Base-by-base conservation (phyloP, 2,329 filamentous ascomycete genomes). In the Fusarium dlaminii region DNA sequence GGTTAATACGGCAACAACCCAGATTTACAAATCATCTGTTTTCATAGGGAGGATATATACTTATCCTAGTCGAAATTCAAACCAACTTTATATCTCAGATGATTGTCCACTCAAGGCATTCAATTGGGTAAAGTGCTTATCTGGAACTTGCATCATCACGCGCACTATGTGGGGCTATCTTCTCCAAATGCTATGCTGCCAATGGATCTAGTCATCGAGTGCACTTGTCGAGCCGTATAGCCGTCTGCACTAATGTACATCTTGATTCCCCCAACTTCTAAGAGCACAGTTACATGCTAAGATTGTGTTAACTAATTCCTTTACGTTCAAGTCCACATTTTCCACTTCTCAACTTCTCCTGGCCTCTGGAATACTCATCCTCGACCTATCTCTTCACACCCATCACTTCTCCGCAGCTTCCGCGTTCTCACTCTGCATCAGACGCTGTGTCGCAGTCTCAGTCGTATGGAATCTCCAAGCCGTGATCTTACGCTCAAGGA, bases 401-500 rank as follows among this genome's bases (percentile, higher is more conserved):
- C 6, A 8, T 48, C 45, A 61, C 7, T 61, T 62, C 39, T 56
- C 24, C 20, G 24, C 24, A 30, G 20, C 24, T 56, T 30, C 39
- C 18, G 20, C 15, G 12, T 62, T 30, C 20, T 56, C 39, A 22
- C 49, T 55, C 24, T 37, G 39, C 14, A 62, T 56, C 8, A 62
- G 24, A 17, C 51, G 42, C 15, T 63, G 54, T 2, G 54, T 59
- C 17, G 54, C 42, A 13, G 61, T 59, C 11, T 48, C 29, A 7
- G 64, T 74, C 17, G 59, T 69, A 9, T 73, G 56, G 15, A 75
- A 75, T 20, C 48, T 39, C 64, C 68, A 74, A 6, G 67, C 64
- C n/a, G 58, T 79, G 24, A 63, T 60, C 58, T 66, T 70, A 24
- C 68, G 45, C 51, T 79, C 74, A 18, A 81, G 80, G 36, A 82